Percentiles rank a stretch among this genome's conserved stretches.
Evolutionary conservation across 805 yeast species (phyloP).

Genomic region (Yamadazyma insecticola): DNA sequence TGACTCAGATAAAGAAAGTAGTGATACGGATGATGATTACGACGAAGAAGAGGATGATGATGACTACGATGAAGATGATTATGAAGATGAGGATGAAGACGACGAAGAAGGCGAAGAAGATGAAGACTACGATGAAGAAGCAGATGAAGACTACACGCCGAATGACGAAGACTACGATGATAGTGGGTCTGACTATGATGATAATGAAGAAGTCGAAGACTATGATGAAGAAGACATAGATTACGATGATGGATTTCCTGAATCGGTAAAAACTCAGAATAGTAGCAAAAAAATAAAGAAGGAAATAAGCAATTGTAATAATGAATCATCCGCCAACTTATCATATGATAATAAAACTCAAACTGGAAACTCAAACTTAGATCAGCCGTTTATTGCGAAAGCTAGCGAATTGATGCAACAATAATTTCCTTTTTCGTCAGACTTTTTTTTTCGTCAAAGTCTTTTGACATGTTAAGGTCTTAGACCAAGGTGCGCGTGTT

Average conservation of each 20-base stretch:
- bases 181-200: conserved; percentile 11
- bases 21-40: conserved; percentile 17
- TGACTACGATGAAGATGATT: conserved; percentile 2
- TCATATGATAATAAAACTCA: no score
- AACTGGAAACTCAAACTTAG: no score
- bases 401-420: not conserved
- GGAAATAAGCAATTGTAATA: no score
- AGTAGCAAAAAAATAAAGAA: no score
- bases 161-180: conserved; percentile 9
- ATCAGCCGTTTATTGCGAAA: not conserved
- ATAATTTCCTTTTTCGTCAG: not conserved
- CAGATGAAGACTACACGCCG: conserved; percentile 7
- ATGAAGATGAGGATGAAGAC: conserved; percentile 11
- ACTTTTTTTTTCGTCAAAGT: no score
- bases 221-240: conserved; percentile 7
- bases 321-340: not conserved
- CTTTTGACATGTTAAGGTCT: no score
- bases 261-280: no score
- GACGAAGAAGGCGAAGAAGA: conserved; percentile 12
- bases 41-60: conserved; percentile 13
- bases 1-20: conserved; percentile 23
- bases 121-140: conserved; percentile 13
- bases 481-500: no score
- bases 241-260: conserved; percentile 4
- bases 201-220: conserved; percentile 9